Evolutionary conservation across 306 rosid species (phyloP).

Genomic region (Betula pendula): DNA sequence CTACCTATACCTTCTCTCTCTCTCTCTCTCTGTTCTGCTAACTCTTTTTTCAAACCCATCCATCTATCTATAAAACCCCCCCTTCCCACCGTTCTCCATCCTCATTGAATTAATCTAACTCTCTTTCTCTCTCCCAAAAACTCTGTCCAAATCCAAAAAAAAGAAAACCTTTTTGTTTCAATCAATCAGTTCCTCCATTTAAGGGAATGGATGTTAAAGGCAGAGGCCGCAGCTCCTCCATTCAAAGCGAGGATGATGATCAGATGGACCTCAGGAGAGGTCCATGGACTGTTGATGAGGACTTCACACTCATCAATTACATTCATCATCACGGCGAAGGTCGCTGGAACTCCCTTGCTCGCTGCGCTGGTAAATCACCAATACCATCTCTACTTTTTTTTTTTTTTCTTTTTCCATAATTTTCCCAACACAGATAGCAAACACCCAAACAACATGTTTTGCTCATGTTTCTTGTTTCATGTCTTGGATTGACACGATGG

Average conservation of each 20-base stretch:
- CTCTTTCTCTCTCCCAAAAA: constrained; percentile 28
- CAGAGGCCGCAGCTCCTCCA: constrained; percentile 16
- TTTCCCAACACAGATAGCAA: not conserved
- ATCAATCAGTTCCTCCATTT: constrained; percentile 27
- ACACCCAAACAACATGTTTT: not conserved
- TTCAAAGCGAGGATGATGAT: constrained; percentile 37
- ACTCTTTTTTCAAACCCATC: constrained; percentile 26
- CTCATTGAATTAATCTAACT: constrained; percentile 38
- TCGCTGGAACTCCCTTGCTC: constrained; percentile 96
- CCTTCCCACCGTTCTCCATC: constrained; percentile 22
- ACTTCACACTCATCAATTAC: constrained; percentile 80
- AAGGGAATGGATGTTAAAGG: constrained; percentile 55
- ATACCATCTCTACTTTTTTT: not conserved
- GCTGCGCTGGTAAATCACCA: constrained; percentile 51
- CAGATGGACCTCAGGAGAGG: constrained; percentile 71
- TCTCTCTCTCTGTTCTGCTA: constrained; percentile 4
- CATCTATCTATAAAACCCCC: constrained; percentile 61
- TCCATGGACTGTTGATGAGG: constrained; percentile 96
- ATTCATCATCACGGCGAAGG: constrained; percentile 93
- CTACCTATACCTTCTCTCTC: constrained; percentile 26
- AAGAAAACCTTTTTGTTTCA: constrained; percentile 27
- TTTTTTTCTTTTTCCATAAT: not conserved
- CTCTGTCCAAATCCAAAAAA: constrained; percentile 14
- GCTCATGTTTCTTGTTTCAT: not conserved
- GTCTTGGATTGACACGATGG: not conserved